A percentile compares a stretch with the other conserved stretches of the same genome.
phyloP scores from a whole-genome alignment of 225 moss, liverwort and hornwort species.

The Pleurozium schreberi region DNA sequence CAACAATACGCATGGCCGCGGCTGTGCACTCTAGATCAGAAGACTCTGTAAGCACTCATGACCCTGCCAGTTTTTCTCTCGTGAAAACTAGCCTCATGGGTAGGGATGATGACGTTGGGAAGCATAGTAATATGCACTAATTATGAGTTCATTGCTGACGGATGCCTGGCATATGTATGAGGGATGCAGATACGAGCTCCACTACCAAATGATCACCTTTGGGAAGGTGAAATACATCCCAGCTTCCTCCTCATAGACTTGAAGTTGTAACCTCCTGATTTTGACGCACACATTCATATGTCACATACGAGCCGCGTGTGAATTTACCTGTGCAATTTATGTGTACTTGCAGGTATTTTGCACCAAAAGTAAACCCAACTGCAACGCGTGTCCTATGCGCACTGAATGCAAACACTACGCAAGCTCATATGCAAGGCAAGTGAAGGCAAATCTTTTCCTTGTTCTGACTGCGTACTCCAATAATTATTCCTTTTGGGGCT shows the following conservation, averaged over 20 bases:
- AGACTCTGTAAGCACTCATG: conserved; percentile 52
- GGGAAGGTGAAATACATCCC: conserved; percentile 58
- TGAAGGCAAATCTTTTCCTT: not conserved
- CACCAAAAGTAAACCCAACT: conserved; percentile 94
- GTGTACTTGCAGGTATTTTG: conserved; percentile 72
- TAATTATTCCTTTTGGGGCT: not conserved
- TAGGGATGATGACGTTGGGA: not conserved
- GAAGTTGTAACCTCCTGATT: not conserved
- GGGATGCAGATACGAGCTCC: conserved; percentile 81
- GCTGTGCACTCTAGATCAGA: conserved; percentile 75
- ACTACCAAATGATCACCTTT: conserved; percentile 99
- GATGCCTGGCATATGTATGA: not conserved
- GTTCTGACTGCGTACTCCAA: not conserved
- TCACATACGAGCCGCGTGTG: not conserved
- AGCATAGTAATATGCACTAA: not conserved
- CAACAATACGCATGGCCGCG: conserved; percentile 95
- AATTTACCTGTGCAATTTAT: not conserved
- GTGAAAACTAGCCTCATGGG: not conserved
- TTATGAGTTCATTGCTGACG: not conserved
- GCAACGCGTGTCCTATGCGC: conserved; percentile 82
- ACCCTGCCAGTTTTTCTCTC: not conserved
- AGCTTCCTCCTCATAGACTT: not conserved
- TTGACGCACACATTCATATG: not conserved
- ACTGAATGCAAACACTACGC: conserved; percentile 69
- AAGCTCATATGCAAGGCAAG: conserved; percentile 65